A percentile compares a stretch with the other conserved stretches of the same genome.
These are phyloP conservation scores for Luzula sylvatica DNA, from an alignment of 176 grass and related monocot genomes.

Conservation along the genomic window DNA sequence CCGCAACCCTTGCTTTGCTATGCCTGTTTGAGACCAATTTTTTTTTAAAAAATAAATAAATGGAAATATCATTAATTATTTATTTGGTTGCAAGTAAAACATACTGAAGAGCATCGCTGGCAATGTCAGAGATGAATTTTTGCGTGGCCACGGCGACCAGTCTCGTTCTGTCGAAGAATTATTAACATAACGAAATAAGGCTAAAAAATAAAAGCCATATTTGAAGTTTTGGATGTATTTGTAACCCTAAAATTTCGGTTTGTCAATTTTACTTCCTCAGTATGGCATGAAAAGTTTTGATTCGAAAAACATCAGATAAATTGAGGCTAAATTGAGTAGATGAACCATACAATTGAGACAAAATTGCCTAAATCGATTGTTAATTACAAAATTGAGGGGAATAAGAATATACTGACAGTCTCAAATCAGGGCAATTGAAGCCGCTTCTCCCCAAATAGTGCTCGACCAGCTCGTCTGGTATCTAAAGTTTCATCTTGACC, in stretches of 20 bases:
- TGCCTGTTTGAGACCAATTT: slow-evolving; percentile 44
- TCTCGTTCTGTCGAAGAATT: slow-evolving; percentile 59
- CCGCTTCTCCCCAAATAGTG: slow-evolving; percentile 88
- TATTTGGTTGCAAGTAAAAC: slow-evolving; percentile 15
- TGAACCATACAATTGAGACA: too few species aligned
- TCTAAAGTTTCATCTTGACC: slow-evolving; percentile 31
- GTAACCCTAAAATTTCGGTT: too few species aligned
- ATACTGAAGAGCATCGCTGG: slow-evolving; percentile 93
- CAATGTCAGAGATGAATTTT: slow-evolving; percentile 88
- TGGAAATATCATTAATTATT: slow-evolving; percentile 1
- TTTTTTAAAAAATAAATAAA: slow-evolving; percentile 10
- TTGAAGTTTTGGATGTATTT: too few species aligned
- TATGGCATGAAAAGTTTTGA: too few species aligned
- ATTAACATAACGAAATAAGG: too few species aligned
- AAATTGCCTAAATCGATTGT: too few species aligned
- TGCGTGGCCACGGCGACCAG: slow-evolving; percentile 85
- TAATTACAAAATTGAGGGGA: too few species aligned
- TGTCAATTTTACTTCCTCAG: too few species aligned
- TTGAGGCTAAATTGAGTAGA: too few species aligned
- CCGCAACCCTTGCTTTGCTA: slow-evolving; percentile 84
- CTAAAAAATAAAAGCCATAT: too few species aligned
- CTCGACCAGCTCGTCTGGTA: slow-evolving; percentile 97
- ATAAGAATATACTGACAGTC: slow-evolving; percentile 50
- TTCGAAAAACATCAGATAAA: too few species aligned
- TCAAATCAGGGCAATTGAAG: slow-evolving; percentile 86